These are phyloP conservation scores for Cystobasidiaceae sp. DNA, from an alignment of 1,284 basidiomycete genomes.

Conservation along the genomic window DNA sequence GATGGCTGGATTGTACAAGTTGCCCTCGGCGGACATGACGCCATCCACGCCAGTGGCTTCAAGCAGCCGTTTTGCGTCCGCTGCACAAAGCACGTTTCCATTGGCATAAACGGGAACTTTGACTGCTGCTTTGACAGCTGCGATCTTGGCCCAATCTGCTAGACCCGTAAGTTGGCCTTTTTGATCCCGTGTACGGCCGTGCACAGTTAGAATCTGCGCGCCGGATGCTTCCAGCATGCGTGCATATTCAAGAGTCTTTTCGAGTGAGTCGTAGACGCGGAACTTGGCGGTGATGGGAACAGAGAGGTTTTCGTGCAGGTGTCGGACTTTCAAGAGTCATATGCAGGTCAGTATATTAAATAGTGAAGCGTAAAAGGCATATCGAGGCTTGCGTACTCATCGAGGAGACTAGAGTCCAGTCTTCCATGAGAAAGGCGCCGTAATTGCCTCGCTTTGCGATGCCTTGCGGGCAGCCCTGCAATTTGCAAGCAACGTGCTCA, in stretches of 20 bases:
- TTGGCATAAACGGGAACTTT: slow-evolving; percentile 93
- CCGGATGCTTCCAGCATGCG: slow-evolving; percentile 91
- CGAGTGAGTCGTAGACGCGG: slow-evolving; percentile 76
- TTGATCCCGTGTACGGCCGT: slow-evolving; percentile 85
- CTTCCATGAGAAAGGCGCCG: slow-evolving; percentile 86
- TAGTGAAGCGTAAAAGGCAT: not conserved
- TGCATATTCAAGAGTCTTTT: slow-evolving; percentile 87
- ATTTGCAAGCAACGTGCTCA: slow-evolving; percentile 29
- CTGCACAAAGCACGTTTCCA: slow-evolving; percentile 84
- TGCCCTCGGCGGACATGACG: slow-evolving; percentile 93
- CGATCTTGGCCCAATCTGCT: slow-evolving; percentile 77
- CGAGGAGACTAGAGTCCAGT: slow-evolving; percentile 78
- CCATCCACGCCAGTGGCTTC: slow-evolving; percentile 78
- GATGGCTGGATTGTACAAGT: slow-evolving; percentile 86
- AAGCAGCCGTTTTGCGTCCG: slow-evolving; percentile 73
- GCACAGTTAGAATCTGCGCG: slow-evolving; percentile 90
- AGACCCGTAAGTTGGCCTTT: slow-evolving; percentile 72
- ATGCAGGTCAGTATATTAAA: not conserved
- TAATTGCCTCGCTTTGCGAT: slow-evolving; percentile 84
- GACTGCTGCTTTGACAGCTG: slow-evolving; percentile 78
- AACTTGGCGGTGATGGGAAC: slow-evolving; percentile 96
- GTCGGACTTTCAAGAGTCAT: slow-evolving; percentile 61
- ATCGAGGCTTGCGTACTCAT: slow-evolving; percentile 58
- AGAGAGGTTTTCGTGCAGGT: slow-evolving; percentile 70
- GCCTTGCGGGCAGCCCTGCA: slow-evolving; percentile 81